Evolutionary conservation across 2,329 filamentous ascomycete genomes (phyloP).

Genomic region (Xylariaceae sp.): DNA sequence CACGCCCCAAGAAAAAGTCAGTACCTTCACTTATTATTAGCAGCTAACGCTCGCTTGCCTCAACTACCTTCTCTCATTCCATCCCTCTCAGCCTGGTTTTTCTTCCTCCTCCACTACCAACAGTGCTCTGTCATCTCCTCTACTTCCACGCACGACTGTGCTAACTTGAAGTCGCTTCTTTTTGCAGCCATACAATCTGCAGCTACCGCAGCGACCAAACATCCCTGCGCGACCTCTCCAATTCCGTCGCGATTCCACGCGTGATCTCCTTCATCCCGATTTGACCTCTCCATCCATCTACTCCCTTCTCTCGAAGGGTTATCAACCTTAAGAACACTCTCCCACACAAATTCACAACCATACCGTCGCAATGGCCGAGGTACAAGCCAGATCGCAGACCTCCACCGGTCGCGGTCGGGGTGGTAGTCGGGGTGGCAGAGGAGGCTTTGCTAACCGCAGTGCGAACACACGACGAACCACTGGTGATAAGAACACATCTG

Average conservation of each 20-base stretch:
- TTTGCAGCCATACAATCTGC: constrained; percentile 3
- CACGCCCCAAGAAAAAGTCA: constrained; percentile 19
- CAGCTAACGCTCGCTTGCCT: constrained; percentile 1
- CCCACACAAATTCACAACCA: constrained; percentile 31
- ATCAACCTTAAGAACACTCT: too few species aligned
- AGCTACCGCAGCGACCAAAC: constrained; percentile 2
- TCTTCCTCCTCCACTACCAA: background rate
- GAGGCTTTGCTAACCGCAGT: constrained; percentile 66
- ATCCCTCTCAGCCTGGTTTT: constrained; percentile 1
- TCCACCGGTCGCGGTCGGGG: constrained; percentile 84
- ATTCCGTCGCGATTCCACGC: constrained; percentile 13
- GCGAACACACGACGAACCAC: constrained; percentile 56
- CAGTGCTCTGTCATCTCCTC: constrained; percentile 5
- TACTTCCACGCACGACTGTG: constrained; percentile 16
- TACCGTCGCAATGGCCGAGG: constrained; percentile 80
- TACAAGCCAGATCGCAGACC: constrained; percentile 67
- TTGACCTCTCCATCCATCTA: constrained; percentile 21
- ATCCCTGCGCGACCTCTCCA: constrained; percentile 14
- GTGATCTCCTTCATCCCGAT: constrained; percentile 24
- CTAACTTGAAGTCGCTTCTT: too few species aligned
- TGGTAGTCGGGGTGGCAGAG: constrained; percentile 80
- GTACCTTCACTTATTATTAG: constrained; percentile 4
- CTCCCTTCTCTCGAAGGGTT: constrained; percentile 30
- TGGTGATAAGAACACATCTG: constrained; percentile 61
- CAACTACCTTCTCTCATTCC: background rate